phyloP scores from a whole-genome alignment of 1,284 basidiomycete species.

The Neonothopanus nambi region DNA sequence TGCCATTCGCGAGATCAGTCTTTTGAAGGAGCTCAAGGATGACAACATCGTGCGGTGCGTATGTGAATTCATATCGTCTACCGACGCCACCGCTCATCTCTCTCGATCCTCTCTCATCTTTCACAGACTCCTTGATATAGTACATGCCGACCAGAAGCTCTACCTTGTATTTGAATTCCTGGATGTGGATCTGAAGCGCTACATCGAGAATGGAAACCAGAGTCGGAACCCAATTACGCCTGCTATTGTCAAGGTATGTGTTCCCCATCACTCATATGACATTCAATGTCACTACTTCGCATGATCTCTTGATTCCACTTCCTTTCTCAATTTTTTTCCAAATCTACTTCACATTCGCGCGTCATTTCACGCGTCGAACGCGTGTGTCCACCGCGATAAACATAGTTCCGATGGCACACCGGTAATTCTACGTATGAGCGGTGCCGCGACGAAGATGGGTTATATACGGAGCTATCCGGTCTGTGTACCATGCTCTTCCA shows the following conservation, averaged over 20 bases:
- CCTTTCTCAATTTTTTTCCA: not conserved
- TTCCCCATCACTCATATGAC: not conserved
- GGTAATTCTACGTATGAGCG: no score
- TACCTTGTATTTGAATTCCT: slow-evolving; percentile 97
- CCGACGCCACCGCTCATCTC: not conserved
- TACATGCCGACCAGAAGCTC: slow-evolving; percentile 95
- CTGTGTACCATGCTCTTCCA: slow-evolving; percentile 3
- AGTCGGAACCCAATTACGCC: slow-evolving; percentile 69
- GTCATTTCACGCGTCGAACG: slow-evolving; percentile 17
- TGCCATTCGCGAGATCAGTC: slow-evolving; percentile 95
- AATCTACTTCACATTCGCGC: slow-evolving; percentile 17
- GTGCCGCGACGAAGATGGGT: no score
- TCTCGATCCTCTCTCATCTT: slow-evolving; percentile 16
- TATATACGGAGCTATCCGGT: not conserved
- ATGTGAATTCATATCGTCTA: not conserved
- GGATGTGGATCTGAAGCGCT: slow-evolving; percentile 93
- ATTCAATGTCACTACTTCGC: slow-evolving; percentile 37
- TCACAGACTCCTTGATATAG: slow-evolving; percentile 90
- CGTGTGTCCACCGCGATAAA: slow-evolving; percentile 5
- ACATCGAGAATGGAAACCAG: slow-evolving; percentile 88
- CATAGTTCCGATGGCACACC: no score
- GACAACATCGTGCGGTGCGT: slow-evolving; percentile 90
- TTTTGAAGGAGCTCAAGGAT: slow-evolving; percentile 95
- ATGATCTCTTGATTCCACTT: slow-evolving; percentile 13
- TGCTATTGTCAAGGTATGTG: slow-evolving; percentile 83